A percentile compares a stretch with the other conserved stretches of the same genome.
These are phyloP conservation scores for Pelargonium myrrhifolium DNA, from an alignment of 441 rosid genomes.

Conservation along the genomic window DNA sequence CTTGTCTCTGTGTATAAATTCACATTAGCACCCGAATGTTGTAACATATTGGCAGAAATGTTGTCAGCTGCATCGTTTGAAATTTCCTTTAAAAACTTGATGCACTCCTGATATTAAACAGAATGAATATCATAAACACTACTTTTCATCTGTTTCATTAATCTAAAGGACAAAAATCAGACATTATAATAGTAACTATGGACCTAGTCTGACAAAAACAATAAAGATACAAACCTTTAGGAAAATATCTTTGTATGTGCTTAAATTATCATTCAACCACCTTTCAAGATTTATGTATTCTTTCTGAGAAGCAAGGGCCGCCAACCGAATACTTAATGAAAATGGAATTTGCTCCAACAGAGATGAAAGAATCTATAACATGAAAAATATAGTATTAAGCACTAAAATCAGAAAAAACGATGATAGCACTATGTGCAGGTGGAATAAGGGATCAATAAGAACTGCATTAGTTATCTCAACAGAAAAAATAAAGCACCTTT, in stretches of 20 bases:
- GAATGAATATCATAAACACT: conserved; percentile 21
- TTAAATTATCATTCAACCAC: conserved; percentile 64
- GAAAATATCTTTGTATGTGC: conserved; percentile 57
- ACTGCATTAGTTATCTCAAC: not conserved
- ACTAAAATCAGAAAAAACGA: conserved; percentile 3
- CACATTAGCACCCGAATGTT: conserved; percentile 48
- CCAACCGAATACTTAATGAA: conserved; percentile 61
- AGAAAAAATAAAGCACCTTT: not conserved
- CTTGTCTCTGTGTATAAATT: conserved; percentile 59
- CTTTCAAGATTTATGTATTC: conserved; percentile 75
- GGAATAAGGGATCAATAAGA: not conserved
- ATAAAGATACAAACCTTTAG: conserved; percentile 52
- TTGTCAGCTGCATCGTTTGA: conserved; percentile 64
- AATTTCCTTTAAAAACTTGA: conserved; percentile 70
- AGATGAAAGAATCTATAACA: conserved; percentile 55
- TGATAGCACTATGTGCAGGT: not conserved
- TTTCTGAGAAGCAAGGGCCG: conserved; percentile 75
- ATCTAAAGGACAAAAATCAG: not conserved
- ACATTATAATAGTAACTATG: not conserved
- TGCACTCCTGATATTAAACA: conserved; percentile 62
- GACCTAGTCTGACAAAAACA: not conserved
- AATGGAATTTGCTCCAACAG: conserved; percentile 74
- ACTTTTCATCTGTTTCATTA: conserved; percentile 12
- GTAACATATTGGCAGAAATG: conserved; percentile 53
- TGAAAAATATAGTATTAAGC: conserved; percentile 7